Percentiles rank a stretch among this genome's conserved stretches.
Evolutionary conservation across 345 rosid species (phyloP).

Genomic region (Eucalyptus virginea): DNA sequence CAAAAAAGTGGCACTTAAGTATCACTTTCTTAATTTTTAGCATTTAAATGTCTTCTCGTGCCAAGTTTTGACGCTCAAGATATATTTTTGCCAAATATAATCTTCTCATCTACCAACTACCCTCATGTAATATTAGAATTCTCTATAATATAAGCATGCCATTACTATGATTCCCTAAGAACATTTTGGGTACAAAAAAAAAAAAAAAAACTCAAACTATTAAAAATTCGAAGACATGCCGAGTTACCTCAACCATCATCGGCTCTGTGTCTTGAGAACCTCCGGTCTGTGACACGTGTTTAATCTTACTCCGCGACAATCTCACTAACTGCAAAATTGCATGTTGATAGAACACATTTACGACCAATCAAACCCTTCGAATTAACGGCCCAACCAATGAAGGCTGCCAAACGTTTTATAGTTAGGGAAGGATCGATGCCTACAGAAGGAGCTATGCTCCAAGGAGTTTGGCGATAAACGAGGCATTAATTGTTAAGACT

Average conservation of each 20-base stretch:
- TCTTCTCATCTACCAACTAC: not conserved
- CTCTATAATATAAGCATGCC: no score
- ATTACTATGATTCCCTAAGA: not conserved
- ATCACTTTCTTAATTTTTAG: no score
- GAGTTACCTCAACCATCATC: not conserved
- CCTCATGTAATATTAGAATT: no score
- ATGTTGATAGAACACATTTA: not conserved
- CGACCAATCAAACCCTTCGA: not conserved
- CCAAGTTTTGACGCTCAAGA: accelerated
- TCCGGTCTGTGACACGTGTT: not conserved
- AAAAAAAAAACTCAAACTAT: not conserved
- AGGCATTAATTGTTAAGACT: not conserved
- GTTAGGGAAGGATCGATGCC: not conserved
- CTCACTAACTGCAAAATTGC: not conserved
- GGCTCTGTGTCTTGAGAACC: not conserved
- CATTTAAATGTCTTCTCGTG: accelerated
- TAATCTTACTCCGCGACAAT: not conserved
- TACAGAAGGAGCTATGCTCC: not conserved
- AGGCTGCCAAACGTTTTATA: not conserved
- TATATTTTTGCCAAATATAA: no score
- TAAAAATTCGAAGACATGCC: not conserved
- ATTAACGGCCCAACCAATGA: not conserved
- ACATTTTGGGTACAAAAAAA: not conserved
- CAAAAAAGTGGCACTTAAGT: no score
- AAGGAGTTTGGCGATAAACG: not conserved